Evolutionary conservation across 2,329 filamentous ascomycete genomes (phyloP).

Genomic region (Trichoderma citrinoviride): DNA sequence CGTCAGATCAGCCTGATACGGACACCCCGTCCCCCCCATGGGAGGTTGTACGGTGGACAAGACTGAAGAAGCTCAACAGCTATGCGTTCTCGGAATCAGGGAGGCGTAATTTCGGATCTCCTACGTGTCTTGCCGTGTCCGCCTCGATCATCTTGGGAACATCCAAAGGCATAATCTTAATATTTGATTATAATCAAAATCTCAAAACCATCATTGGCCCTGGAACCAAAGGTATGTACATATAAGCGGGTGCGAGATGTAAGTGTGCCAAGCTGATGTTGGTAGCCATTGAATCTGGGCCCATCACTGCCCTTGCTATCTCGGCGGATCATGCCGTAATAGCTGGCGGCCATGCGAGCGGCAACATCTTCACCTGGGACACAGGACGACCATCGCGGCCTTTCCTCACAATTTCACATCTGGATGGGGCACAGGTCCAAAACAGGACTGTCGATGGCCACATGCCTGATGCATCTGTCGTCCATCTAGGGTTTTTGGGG

Average conservation of each 20-base stretch:
- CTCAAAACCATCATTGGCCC: slow-evolving; percentile 91
- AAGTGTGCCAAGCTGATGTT: slow-evolving; percentile 31
- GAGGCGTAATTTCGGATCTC: slow-evolving; percentile 85
- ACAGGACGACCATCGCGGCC: slow-evolving; percentile 76
- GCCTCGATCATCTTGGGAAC: slow-evolving; percentile 88
- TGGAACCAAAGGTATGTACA: slow-evolving; percentile 72
- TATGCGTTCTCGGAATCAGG: slow-evolving; percentile 92
- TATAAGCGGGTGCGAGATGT: too few species aligned
- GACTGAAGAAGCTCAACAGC: slow-evolving; percentile 80
- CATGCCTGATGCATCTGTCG: slow-evolving; percentile 70
- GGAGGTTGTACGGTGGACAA: slow-evolving; percentile 97
- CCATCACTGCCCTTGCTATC: slow-evolving; percentile 82
- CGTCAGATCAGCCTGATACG: slow-evolving; percentile 59
- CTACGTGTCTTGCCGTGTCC: slow-evolving; percentile 85
- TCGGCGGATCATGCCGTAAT: slow-evolving; percentile 93
- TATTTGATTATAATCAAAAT: slow-evolving; percentile 97
- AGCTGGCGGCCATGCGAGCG: slow-evolving; percentile 83
- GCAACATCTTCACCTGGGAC: slow-evolving; percentile 97
- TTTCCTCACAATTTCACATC: slow-evolving; percentile 80
- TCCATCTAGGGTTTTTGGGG: slow-evolving; percentile 92
- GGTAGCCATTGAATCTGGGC: slow-evolving; percentile 81
- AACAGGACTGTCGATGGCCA: slow-evolving; percentile 77
- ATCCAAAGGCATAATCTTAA: slow-evolving; percentile 86
- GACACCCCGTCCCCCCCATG: slow-evolving; percentile 79
- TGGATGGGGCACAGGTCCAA: slow-evolving; percentile 64